Evolutionary conservation across 1,284 basidiomycete genomes (phyloP).

Genomic region (Cutaneotrichosporon spelunceum): DNA sequence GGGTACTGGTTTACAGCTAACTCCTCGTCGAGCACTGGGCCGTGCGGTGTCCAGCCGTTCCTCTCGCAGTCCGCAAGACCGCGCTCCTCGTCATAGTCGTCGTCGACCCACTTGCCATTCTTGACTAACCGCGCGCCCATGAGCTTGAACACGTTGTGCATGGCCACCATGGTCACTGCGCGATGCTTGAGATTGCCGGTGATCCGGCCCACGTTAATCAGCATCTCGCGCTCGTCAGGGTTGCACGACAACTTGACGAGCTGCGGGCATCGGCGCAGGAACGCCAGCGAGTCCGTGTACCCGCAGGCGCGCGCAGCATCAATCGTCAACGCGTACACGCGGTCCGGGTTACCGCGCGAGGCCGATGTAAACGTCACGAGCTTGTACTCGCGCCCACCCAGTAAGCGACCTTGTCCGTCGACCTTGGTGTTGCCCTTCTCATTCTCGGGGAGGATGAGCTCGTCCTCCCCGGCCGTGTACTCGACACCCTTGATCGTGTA

Average conservation of each 20-base stretch:
- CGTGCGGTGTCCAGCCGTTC: constrained; percentile 69
- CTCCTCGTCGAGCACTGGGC: constrained; percentile 73
- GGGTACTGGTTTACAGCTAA: constrained; percentile 32
- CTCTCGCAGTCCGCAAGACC: constrained; percentile 66
- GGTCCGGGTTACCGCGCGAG: constrained; percentile 69
- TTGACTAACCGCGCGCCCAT: constrained; percentile 87
- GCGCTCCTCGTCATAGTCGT: constrained; percentile 92
- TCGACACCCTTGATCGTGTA: constrained; percentile 63
- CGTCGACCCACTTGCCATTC: constrained; percentile 81
- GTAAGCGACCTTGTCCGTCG: constrained; percentile 74
- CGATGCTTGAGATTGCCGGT: constrained; percentile 83
- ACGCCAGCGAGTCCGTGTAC: constrained; percentile 93
- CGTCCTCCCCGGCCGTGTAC: constrained; percentile 80
- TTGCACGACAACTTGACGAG: constrained; percentile 85
- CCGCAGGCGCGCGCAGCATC: constrained; percentile 94
- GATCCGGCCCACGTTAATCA: constrained; percentile 82
- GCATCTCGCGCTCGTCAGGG: constrained; percentile 82
- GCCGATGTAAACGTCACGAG: constrained; percentile 80
- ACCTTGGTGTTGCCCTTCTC: constrained; percentile 88
- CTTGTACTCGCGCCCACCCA: constrained; percentile 84
- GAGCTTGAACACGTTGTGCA: constrained; percentile 88
- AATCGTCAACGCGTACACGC: constrained; percentile 91
- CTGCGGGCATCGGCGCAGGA: constrained; percentile 85
- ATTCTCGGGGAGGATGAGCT: constrained; percentile 78
- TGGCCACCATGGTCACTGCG: constrained; percentile 88